phyloP scores from a whole-genome alignment of 371 early-diverging fungal genomes.

The Actinomortierella wolfii region DNA sequence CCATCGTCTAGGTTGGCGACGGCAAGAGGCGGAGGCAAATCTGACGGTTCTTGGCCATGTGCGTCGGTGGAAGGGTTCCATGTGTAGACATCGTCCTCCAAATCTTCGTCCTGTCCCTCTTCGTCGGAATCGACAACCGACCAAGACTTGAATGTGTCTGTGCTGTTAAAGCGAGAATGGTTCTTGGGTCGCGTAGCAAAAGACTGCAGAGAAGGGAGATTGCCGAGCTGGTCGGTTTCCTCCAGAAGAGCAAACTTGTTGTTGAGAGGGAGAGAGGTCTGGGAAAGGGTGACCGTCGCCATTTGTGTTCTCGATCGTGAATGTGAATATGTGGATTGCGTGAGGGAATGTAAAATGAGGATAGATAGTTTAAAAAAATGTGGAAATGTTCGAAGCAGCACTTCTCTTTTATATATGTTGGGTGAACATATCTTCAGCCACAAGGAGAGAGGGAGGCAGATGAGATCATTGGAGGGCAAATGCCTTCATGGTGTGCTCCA shows the following conservation, averaged over 20 bases:
- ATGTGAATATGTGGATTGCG: too few relatives aligned
- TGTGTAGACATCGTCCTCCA: constrained; percentile 16
- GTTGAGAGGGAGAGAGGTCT: constrained; percentile 13
- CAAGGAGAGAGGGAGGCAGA: too few relatives aligned
- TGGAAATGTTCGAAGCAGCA: too few relatives aligned
- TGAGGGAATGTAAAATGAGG: too few relatives aligned
- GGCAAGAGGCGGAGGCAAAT: constrained; percentile 13
- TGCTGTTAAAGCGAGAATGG: background rate
- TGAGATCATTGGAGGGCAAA: too few relatives aligned
- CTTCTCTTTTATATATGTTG: too few relatives aligned
- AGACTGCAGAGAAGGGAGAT: background rate
- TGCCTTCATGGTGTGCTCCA: too few relatives aligned
- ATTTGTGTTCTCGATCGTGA: background rate
- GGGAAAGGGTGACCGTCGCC: constrained; percentile 25
- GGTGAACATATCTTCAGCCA: too few relatives aligned
- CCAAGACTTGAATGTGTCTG: constrained; percentile 17
- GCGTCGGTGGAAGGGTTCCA: constrained; percentile 3
- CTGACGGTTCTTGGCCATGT: background rate
- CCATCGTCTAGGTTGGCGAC: constrained; percentile 24
- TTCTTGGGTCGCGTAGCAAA: background rate
- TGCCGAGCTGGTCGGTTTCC: constrained; percentile 12
- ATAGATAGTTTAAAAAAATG: too few relatives aligned
- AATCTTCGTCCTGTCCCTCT: constrained; percentile 13
- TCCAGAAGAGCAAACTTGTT: constrained; percentile 27
- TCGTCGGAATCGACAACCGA: constrained; percentile 30